A percentile compares a stretch with the other conserved stretches of the same genome.
These are phyloP conservation scores for Discostella pseudostelligera DNA, from an alignment of 108 stramenopile genomes.

Conservation along the genomic window DNA sequence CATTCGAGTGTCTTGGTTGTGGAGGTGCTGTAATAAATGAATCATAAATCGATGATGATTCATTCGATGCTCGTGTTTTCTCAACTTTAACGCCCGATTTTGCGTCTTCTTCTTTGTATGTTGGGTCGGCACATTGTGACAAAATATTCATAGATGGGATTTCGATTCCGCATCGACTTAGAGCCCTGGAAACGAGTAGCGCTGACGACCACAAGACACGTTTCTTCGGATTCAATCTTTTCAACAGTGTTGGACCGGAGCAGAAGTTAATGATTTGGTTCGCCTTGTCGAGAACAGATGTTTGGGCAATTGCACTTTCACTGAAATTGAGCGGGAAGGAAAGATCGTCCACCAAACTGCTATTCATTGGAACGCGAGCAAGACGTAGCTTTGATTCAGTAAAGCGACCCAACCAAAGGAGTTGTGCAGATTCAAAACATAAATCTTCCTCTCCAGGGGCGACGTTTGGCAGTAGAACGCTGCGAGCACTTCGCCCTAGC, in stretches of 20 bases:
- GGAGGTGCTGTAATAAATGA: constrained; percentile 33
- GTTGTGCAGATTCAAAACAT: constrained; percentile 53
- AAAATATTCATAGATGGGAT: constrained; percentile 54
- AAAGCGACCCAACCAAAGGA: constrained; percentile 63
- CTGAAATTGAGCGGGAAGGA: constrained; percentile 8
- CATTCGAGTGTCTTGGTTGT: constrained; percentile 23
- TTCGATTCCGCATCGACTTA: constrained; percentile 64
- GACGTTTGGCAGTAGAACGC: constrained; percentile 37
- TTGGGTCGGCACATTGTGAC: constrained; percentile 28
- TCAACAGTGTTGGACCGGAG: constrained; percentile 61
- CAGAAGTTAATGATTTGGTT: constrained; percentile 70
- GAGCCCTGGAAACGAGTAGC: constrained; percentile 52
- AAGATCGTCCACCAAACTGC: constrained; percentile 11
- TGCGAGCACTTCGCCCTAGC: constrained; percentile 38
- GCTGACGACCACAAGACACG: constrained; percentile 59
- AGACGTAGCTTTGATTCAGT: constrained; percentile 50
- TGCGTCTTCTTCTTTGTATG: constrained; percentile 20
- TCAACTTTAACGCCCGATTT: not conserved
- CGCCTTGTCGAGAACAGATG: constrained; percentile 36
- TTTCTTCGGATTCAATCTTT: constrained; percentile 51
- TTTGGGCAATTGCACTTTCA: not conserved
- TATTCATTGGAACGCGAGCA: constrained; percentile 23
- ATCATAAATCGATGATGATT: constrained; percentile 24
- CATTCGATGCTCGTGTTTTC: constrained; percentile 2
- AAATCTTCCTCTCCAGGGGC: constrained; percentile 34